Evolutionary conservation across 179 eudicot genomes (phyloP), one percentile per base, ranked within the genome.

Genomic region (Beta corolliflora): DNA sequence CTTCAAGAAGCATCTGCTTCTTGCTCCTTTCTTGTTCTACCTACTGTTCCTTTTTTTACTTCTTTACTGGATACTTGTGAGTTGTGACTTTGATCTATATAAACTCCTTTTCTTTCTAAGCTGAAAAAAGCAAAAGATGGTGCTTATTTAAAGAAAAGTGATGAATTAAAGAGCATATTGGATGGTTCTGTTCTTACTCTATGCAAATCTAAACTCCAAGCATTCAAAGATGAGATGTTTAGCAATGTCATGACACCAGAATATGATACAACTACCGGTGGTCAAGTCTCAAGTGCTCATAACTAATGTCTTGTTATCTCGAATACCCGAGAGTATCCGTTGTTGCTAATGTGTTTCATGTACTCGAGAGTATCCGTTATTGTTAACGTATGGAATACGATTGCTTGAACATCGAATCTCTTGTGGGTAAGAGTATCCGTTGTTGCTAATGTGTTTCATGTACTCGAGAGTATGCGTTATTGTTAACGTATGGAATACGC

Each of bases 71-170:
- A 36, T 36, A 36, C 41, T 36, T 36, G 76, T 46, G 60, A 50
- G 55, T 56, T 58, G 76, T 70, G 77, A 79, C 15, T 79, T 52
- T 71, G 76, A 63, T 59, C 41, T 69, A 48, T 48, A n/a, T 21
- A 13, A 50, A 66, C 75, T 75, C 63, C 67, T 80, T 80, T 46
- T 45, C 66, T 75, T 75, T 60, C 0, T 1, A 59, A 76, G 79
- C 3, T 59, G n/a, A 60, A 29, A 31, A 45, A 48, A 59, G n/a
- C 45, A n/a, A 60, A 41, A 76, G 66, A 41, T 56, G 7, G 66
- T 55, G 50, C 18, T 75, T 53, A 52, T 1, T 46, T 18, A 46
- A 29, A 46, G 11, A 46, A 44, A 7, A 70, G 54, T 44, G 54
- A 70, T 31, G 36, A 67, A 31, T 68, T 21, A 68, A n/a, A 68